Evolutionary conservation across 2,329 filamentous ascomycete species (phyloP).

Genomic region (Ramularia endophylla): DNA sequence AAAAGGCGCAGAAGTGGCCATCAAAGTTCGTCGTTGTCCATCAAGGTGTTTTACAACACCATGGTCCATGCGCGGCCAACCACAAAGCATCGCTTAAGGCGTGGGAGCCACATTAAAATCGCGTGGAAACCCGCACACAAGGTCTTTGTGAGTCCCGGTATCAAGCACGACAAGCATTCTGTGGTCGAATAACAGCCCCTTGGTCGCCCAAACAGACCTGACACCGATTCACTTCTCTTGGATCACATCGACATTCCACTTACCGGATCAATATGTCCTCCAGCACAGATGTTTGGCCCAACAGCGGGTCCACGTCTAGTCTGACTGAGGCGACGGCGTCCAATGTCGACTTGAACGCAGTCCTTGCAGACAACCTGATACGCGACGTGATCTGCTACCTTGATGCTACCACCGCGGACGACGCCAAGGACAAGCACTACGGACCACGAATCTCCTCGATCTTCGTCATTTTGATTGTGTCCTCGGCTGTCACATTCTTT

Average conservation of each 20-base stretch:
- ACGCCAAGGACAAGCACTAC: conserved; percentile 47
- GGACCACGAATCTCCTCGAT: conserved; percentile 42
- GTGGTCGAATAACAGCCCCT: conserved; percentile 1
- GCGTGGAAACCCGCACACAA: conserved; percentile 7
- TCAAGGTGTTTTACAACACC: conserved; percentile 17
- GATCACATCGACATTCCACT: conserved; percentile 1
- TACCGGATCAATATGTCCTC: conserved; percentile 9
- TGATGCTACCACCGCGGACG: background rate
- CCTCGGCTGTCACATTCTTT: conserved; percentile 39
- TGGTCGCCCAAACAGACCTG: no score
- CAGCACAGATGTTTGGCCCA: conserved; percentile 1
- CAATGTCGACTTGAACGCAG: conserved; percentile 15
- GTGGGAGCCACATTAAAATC: no score
- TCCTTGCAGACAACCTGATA: conserved; percentile 8
- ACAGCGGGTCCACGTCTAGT: conserved; percentile 3
- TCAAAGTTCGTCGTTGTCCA: conserved; percentile 7
- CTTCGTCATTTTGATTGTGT: conserved; percentile 42
- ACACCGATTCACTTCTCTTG: conserved; percentile 2
- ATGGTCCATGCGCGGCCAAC: conserved; percentile 1
- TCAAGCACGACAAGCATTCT: background rate
- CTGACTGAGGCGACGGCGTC: conserved; percentile 3
- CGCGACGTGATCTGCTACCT: conserved; percentile 17
- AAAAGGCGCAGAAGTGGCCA: conserved; percentile 3
- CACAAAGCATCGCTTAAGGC: conserved; percentile 6
- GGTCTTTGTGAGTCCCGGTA: conserved; percentile 11